phyloP scores from a whole-genome alignment of 352 stramenopile species.

The Phytophthora colocasiae region DNA sequence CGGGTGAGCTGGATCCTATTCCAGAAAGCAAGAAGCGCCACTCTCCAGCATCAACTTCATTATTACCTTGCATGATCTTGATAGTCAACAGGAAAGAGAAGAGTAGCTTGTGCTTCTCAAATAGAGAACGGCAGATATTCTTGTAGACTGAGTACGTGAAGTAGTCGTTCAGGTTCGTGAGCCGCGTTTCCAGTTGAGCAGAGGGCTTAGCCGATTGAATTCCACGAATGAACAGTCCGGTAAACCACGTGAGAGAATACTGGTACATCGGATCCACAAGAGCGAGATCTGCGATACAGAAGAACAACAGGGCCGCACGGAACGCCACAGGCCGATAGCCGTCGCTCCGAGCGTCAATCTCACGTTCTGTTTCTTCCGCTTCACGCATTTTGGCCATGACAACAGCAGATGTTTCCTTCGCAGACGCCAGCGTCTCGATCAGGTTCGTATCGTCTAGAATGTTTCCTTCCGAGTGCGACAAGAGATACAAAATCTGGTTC shows the following conservation, averaged over 20 bases:
- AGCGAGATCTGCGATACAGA: constrained; percentile 91
- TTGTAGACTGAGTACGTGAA: constrained; percentile 96
- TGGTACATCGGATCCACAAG: constrained; percentile 93
- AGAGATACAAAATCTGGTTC: constrained; percentile 92
- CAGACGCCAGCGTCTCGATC: constrained; percentile 90
- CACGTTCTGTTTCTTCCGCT: constrained; percentile 90
- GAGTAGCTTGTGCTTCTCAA: constrained; percentile 95
- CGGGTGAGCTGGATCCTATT: constrained; percentile 45
- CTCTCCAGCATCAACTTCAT: constrained; percentile 81
- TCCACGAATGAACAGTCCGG: constrained; percentile 90
- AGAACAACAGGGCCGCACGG: constrained; percentile 90
- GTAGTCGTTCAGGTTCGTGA: constrained; percentile 92
- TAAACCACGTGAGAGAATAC: constrained; percentile 95
- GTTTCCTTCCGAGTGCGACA: constrained; percentile 93
- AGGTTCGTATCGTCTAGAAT: constrained; percentile 94
- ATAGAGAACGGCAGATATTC: constrained; percentile 93
- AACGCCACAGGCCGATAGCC: constrained; percentile 91
- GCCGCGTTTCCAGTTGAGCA: constrained; percentile 70
- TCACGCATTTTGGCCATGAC: constrained; percentile 92
- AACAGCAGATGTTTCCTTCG: constrained; percentile 81
- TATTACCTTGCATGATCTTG: constrained; percentile 89
- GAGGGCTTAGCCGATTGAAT: constrained; percentile 82
- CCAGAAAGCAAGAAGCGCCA: constrained; percentile 93
- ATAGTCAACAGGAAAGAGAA: constrained; percentile 93
- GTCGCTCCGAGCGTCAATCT: constrained; percentile 90